phyloP scores from a whole-genome alignment of 192 early-diverging fungal genomes.

The Coemansia javaensis region DNA sequence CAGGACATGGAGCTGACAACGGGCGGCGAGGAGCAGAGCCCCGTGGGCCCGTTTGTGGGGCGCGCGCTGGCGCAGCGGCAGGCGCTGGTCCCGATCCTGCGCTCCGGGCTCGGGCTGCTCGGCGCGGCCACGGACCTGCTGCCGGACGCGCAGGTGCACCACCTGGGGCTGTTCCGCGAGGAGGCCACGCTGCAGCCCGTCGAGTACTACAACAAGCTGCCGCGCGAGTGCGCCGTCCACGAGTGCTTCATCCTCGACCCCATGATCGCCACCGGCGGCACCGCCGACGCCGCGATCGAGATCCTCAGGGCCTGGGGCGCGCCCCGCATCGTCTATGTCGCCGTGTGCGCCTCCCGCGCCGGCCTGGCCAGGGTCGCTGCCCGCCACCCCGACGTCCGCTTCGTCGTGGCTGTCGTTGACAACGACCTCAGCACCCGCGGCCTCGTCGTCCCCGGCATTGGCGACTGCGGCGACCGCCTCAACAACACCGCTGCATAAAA shows the following conservation, averaged over 20 bases:
- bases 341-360: conserved; percentile 53
- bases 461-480: conserved; percentile 68
- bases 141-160: conserved; percentile 67
- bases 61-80: conserved; percentile 31
- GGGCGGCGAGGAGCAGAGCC: conserved; percentile 39
- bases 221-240: conserved; percentile 60
- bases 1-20: conserved; percentile 29
- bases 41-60: conserved; percentile 45
- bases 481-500: conserved; percentile 42
- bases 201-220: conserved; percentile 93
- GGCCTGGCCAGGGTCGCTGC: conserved; percentile 47
- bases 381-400: conserved; percentile 54
- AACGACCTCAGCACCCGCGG: conserved; percentile 55
- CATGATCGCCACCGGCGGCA: conserved; percentile 77
- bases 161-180: conserved; percentile 78
- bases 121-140: conserved; percentile 55
- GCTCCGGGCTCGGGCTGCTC: conserved; percentile 61
- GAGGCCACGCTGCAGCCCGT: conserved; percentile 75
- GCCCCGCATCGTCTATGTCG: conserved; percentile 64
- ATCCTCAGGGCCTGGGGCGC: conserved; percentile 79
- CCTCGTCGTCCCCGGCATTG: conserved; percentile 59
- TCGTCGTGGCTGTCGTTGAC: conserved; percentile 58
- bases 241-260: conserved; percentile 75
- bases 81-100: conserved; percentile 61
- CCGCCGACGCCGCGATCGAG: conserved; percentile 69